Base-by-base conservation (phyloP, 2,329 filamentous ascomycete species). In the Claviceps monticola region DNA sequence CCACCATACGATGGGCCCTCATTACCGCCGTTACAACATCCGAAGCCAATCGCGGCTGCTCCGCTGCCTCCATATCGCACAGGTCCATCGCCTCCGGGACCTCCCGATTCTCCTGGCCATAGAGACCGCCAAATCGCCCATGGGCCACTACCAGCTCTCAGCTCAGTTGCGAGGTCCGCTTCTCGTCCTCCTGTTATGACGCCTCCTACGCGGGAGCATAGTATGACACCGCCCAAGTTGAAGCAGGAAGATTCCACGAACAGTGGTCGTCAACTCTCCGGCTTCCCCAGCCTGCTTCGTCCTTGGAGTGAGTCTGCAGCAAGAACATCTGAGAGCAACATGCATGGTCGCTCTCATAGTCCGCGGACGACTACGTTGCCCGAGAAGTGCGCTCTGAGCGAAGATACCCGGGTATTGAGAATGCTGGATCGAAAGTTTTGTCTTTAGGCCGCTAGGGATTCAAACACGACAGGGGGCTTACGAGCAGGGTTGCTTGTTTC, bases 341-440 rank as follows among this genome's bases (percentile, higher is more conserved):
- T 65, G 56, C 72, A 72, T 58, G 70, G 68, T 7, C 62, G 29
- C 3, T 34, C 62, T 56, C 78, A 73, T 57, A 68, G 64, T 50
- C 64, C 65, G 6, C 62, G 65, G 49, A 53, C 59, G 19, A 59
- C 55, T 21, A 49, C 60, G 16, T 60, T 58, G 17, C 56, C 58
- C 8, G 66, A 68, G 48, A 64, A 64, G 53, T 58, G 60, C 26
- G 75, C 73, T 5, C 79, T 78, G 48, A 69, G 74, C 17, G 83
- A 86, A 62, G 84, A 87, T 57, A 75, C 75, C 55, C 72, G 82
- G 57, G 82, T 82, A 1, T 64, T 87, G 46, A 74, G 80, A 56
- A 80, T 85, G 61, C 68, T 88, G 48, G 80, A 88, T 64, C 71
- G 74, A 56, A 78, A 77, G 58, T 78, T 79, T 58, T 67, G 65